Evolutionary conservation across 2,329 filamentous ascomycete species (phyloP).

Genomic region (Paracoccidioides lutzii): DNA sequence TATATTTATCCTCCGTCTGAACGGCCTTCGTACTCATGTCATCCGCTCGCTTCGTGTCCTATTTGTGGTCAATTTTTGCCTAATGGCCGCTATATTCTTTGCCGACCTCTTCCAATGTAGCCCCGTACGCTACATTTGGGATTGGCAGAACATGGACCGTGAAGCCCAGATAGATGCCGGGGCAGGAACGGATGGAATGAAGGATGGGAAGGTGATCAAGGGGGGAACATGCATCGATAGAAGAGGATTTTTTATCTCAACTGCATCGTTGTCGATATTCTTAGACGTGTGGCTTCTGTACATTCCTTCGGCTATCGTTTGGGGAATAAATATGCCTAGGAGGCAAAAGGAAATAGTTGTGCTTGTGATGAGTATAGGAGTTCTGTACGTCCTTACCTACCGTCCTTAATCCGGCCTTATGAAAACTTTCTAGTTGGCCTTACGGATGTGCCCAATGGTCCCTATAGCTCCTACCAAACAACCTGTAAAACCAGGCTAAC

Average conservation of each 20-base stretch:
- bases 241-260: conserved; percentile 22
- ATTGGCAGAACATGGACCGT: conserved; percentile 6
- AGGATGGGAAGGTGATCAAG: conserved; percentile 4
- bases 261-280: conserved; percentile 28
- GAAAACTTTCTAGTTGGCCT: background rate
- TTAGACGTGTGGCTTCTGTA: conserved; percentile 29
- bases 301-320: conserved; percentile 7
- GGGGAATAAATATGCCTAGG: conserved; percentile 8
- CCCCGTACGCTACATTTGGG: conserved; percentile 25
- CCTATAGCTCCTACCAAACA: background rate
- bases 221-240: conserved; percentile 23
- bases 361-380: conserved; percentile 6
- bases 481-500: background rate
- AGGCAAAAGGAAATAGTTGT: conserved; percentile 8
- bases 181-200: background rate
- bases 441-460: too few relatives aligned
- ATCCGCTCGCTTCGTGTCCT: conserved; percentile 3
- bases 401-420: background rate
- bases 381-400: conserved; percentile 1
- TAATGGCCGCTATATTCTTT: conserved; percentile 27
- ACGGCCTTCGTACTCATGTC: conserved; percentile 3
- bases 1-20: conserved; percentile 9
- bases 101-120: conserved; percentile 30
- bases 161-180: background rate
- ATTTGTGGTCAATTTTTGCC: conserved; percentile 21